Evolutionary conservation across 2,329 filamentous ascomycete genomes (phyloP).

Genomic region (Trichoderma breve): DNA sequence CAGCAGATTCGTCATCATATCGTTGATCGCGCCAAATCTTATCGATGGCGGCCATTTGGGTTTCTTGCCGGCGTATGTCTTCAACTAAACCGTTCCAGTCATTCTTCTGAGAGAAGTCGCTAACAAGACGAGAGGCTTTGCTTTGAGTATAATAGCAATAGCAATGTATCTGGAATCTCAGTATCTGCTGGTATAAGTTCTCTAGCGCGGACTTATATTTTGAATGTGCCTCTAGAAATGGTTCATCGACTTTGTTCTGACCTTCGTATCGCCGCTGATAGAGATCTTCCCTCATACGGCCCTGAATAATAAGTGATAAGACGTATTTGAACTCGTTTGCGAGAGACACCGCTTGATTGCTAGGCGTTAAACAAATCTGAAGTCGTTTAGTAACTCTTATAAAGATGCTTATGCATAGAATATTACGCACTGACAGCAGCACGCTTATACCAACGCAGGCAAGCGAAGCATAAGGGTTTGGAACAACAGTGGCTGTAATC

Average conservation of each 20-base stretch:
- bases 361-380: not conserved
- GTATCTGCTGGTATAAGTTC: not conserved
- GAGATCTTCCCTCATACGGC: not conserved
- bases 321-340: not conserved
- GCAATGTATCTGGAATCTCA: not conserved
- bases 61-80: not conserved
- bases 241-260: not conserved
- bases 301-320: not conserved
- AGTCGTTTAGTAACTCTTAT: not conserved
- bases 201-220: not conserved
- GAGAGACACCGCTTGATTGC: not conserved
- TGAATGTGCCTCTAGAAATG: not conserved
- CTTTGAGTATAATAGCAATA: not conserved
- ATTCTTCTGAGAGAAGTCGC: not conserved
- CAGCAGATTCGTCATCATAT: not conserved
- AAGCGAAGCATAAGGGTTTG: not conserved
- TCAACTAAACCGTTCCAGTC: not conserved
- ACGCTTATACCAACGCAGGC: not conserved
- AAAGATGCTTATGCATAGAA: not conserved
- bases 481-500: not conserved
- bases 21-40: not conserved
- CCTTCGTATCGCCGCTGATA: not conserved
- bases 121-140: not conserved
- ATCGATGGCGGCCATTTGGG: not conserved
- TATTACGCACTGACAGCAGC: not conserved